Base-by-base conservation (phyloP, 441 rosid genomes). In the Capsella rubella region DNA sequence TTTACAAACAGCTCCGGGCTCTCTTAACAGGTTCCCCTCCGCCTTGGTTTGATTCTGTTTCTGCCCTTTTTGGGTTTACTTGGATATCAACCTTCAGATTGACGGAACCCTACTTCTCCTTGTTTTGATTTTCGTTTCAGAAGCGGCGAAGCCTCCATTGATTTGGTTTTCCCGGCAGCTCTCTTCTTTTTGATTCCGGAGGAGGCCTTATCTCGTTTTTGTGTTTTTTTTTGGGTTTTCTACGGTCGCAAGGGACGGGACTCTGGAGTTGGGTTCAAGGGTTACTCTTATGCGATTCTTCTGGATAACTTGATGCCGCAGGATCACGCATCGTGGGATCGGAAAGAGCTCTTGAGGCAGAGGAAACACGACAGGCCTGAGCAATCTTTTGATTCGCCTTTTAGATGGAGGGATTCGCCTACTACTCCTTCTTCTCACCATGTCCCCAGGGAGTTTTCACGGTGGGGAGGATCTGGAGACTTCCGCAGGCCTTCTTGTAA, bases 261-360 rank as follows among this genome's bases (percentile, higher is more conserved):
- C 45, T 65, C 79, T 82, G 51, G 54, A 45, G 78, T 43, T 64
- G 82, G 70, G 58, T 76, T 75, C 55, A 46, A 73, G 81, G 74
- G 73, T 71, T 83, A 82, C 79, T 25, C 69, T 34, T 75, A 87
- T 83, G 87, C 83, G 79, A 80, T 80, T 76, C 79, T 68, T 75
- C 50, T 47, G 79, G 78, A 50, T 79, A 73, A 64, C 54, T 87
- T 85, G 82, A 96, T 93, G 99, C 97, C 98, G 90, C 90, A 90
- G 58, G 97, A 93, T 84, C 93, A 95, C 80, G 83, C 85, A 77
- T 87, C 92, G 60, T 92, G 86, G 90, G 97, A 91, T 83, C 90
- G 97, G 84, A 95, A 90, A 82, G 98, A 89, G 73, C 88, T 87
- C 77, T 82, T 81, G 74, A 90, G 86, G 87, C 96, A 91, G 80